Base-by-base conservation (phyloP, 805 yeast species). In the Spathaspora hagerdaliae region DNA sequence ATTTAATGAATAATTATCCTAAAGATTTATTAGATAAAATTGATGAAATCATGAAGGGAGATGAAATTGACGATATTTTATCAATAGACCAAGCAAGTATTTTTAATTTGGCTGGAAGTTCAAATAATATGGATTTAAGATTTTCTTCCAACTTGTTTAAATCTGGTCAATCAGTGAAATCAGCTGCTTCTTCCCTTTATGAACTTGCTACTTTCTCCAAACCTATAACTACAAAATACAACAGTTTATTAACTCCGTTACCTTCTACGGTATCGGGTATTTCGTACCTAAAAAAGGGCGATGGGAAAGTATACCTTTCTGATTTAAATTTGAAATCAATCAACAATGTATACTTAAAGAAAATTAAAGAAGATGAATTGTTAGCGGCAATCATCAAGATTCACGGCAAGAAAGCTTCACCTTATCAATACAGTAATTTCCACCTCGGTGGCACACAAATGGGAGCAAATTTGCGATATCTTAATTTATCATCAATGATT, bases 401-500 rank as follows among this genome's bases (percentile, higher is more conserved):
- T 45, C 71, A 63, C 43, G 54, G 60, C 7, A 47, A 44, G 13
- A 51, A 46, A 26, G 41, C 35, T 19, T 45, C 41, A 26, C 39
- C 29, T 29, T 40, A 38, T 31, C 32, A 36, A 31, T 35, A 43
- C 27, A 31, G 12, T 10, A 26, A 31, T n/a, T 44, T 40, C 38
- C 10, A 38, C 27, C 24, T 5, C 24, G 3, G 6, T 14, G 10
- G n/a, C 11, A 38, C 42, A 6, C 45, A 46, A 26, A 33, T 44
- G 13, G 41, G 46, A 6, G 49, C 48, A 31, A 59, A 56, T 38
- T 57, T 80, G 45, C 61, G 47, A 49, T 67, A 60, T 41, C 61
- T 74, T 51, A 69, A 71, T 47, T 59, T 75, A 53, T 63, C 68
- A 24, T 74, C 74, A 7, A 71, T 71, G 61, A 71, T 74, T 44